Evolutionary conservation across 768 basidiomycete genomes (phyloP).

Genomic region (Phanerodontia chrysosporium): DNA sequence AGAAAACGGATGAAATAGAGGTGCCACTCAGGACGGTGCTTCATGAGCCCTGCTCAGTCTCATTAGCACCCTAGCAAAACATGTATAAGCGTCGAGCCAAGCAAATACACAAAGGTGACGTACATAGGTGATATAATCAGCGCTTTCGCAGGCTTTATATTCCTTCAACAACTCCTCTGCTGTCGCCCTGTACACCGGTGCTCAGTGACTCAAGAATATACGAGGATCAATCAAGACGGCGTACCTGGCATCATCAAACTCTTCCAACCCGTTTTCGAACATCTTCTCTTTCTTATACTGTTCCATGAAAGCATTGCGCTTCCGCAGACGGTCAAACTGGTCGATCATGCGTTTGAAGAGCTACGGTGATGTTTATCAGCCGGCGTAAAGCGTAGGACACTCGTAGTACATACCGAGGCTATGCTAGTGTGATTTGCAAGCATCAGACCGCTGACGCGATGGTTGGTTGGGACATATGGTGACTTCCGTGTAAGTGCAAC

Average conservation of each 20-base stretch:
- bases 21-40: neutral
- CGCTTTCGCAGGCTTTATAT: conserved; percentile 93
- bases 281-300: conserved; percentile 97
- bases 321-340: conserved; percentile 85
- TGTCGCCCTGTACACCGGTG: conserved; percentile 54
- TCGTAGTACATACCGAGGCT: conserved; percentile 65
- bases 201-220: neutral
- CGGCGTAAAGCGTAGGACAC: no score
- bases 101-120: conserved; percentile 25
- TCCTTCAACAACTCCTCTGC: conserved; percentile 88
- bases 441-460: conserved; percentile 97
- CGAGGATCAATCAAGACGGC: conserved; percentile 14
- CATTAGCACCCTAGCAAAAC: conserved; percentile 28
- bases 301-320: conserved; percentile 91
- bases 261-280: conserved; percentile 89
- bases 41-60: conserved; percentile 25
- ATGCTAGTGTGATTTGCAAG: conserved; percentile 99
- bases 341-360: conserved; percentile 94
- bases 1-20: neutral
- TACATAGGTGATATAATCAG: conserved; percentile 90
- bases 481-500: conserved; percentile 91
- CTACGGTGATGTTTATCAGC: no score
- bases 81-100: neutral
- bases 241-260: conserved; percentile 96
- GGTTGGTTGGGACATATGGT: conserved; percentile 82